Evolutionary conservation across 2,329 filamentous ascomycete genomes (phyloP), one percentile per base, ranked within the genome.

Genomic region (Aureobasidium sp.): DNA sequence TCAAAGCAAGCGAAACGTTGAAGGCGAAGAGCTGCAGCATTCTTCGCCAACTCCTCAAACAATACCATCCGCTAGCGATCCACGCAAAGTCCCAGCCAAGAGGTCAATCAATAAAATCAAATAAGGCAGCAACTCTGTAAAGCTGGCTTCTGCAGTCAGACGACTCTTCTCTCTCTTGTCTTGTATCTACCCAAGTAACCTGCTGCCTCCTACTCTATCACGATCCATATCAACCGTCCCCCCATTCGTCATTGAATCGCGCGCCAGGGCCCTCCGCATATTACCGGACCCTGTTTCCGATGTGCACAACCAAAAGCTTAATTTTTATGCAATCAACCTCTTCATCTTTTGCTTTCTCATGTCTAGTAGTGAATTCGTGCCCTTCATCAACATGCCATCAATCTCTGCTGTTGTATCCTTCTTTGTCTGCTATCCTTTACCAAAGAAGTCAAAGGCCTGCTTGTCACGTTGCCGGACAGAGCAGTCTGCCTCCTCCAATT

Each of bases 1-100:
- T 63, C 61, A 57, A 45, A n/a, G 37, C 45, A 50, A 60, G 47
- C 36, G 57, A 50, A 51, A 60, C 57, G 57, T 60, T 60, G 55
- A 36, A 59, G 55, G 45, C 55, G 45, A 59, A 59, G 54, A 36
- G 54, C 57, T 50, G 27, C 44, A 60, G 57, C 57, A 60, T 60
- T 60, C 57, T 60, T 60, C 47, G 57, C 57, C 57, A 36, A 11
- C 25, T 25, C 37, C 37, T 42, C 21, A 3, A 29, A 60, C 57
- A 60, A 60, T 60, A 60, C 16, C 57, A 60, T 60, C 45, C 45
- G 57, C 45, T 30, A 25, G 30, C 45, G 32, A 59, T 44, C 54
- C 47, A 60, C 55, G 21, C n/a, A 13, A 21, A 21, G 27, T n/a
- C 21, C 2, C 29, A 49, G 32, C 25, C 55, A 59, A 59, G 55